Percentiles rank a stretch among this genome's conserved stretches.
Conservation (phyloP, 2,329 filamentous ascomycete genomes). For the Byssoonygena ceratinophila region DNA sequence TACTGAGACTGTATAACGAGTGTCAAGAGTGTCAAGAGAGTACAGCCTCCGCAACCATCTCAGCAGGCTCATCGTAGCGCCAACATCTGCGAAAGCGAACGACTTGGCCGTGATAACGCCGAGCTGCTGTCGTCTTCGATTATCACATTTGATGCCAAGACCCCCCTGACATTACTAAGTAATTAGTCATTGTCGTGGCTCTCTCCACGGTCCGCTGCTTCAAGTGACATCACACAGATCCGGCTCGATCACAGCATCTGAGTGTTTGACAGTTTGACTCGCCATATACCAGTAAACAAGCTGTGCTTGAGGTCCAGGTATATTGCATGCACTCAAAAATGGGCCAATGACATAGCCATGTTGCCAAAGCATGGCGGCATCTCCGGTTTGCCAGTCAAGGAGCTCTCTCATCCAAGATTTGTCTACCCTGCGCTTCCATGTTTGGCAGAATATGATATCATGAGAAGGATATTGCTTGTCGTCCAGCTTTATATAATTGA, state of each 20-base stretch:
- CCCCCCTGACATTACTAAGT: background rate
- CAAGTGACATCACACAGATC: background rate
- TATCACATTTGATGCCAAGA: background rate
- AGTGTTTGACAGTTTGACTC: background rate
- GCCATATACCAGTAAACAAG: too few relatives aligned
- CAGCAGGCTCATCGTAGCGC: conserved; percentile 37
- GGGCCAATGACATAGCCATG: background rate
- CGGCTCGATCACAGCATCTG: background rate
- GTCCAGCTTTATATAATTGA: background rate
- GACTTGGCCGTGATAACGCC: background rate
- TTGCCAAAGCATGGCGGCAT: background rate
- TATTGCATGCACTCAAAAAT: too few relatives aligned
- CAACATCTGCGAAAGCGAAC: conserved; percentile 21
- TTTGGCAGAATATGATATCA: conserved; percentile 11
- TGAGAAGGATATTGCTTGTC: background rate
- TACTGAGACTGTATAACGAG: conserved; percentile 61
- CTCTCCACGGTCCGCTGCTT: too few relatives aligned
- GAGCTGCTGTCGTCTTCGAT: background rate
- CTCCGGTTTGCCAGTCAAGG: background rate
- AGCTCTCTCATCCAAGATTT: conserved; percentile 6
- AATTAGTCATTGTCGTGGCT: background rate
- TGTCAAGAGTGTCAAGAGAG: conserved; percentile 58
- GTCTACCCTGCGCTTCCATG: background rate
- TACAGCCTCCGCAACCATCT: conserved; percentile 46
- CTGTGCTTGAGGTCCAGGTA: too few relatives aligned